A percentile compares a stretch with the other conserved stretches of the same genome.
Conservation (phyloP, 768 basidiomycete genomes). For the Lanmaoa pseudosensibilis region DNA sequence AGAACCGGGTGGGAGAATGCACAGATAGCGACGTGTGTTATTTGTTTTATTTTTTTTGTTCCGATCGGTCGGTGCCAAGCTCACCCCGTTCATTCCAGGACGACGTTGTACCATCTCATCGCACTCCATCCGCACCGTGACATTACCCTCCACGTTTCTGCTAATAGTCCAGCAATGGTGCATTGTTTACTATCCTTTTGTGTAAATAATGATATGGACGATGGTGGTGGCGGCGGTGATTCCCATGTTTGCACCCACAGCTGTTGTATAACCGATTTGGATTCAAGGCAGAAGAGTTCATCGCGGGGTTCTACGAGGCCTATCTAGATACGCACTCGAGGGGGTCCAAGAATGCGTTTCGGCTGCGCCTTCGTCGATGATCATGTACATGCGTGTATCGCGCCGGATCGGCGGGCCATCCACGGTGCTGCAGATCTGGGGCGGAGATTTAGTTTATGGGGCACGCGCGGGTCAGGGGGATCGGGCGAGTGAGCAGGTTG, state of each 20-base stretch:
- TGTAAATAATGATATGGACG: background rate
- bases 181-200: background rate
- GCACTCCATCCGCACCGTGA: slow-evolving; percentile 70
- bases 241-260: slow-evolving; percentile 33
- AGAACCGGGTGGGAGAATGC: slow-evolving; percentile 79
- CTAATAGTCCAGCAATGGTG: slow-evolving; percentile 80
- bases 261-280: slow-evolving; percentile 83
- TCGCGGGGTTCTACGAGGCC: slow-evolving; percentile 78
- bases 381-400: background rate
- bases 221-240: background rate
- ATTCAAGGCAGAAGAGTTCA: slow-evolving; percentile 84
- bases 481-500: background rate
- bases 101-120: slow-evolving; percentile 78
- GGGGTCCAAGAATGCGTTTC: slow-evolving; percentile 79
- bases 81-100: slow-evolving; percentile 37
- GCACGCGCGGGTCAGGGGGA: background rate
- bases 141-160: slow-evolving; percentile 80
- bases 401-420: background rate
- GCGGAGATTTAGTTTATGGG: background rate
- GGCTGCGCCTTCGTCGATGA: slow-evolving; percentile 67
- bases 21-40: slow-evolving; percentile 68
- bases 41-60: background rate
- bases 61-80: background rate
- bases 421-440: background rate
- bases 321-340: slow-evolving; percentile 71